Evolutionary conservation across 805 yeast genomes (phyloP).

Genomic region (Teunomyces panamensis): DNA sequence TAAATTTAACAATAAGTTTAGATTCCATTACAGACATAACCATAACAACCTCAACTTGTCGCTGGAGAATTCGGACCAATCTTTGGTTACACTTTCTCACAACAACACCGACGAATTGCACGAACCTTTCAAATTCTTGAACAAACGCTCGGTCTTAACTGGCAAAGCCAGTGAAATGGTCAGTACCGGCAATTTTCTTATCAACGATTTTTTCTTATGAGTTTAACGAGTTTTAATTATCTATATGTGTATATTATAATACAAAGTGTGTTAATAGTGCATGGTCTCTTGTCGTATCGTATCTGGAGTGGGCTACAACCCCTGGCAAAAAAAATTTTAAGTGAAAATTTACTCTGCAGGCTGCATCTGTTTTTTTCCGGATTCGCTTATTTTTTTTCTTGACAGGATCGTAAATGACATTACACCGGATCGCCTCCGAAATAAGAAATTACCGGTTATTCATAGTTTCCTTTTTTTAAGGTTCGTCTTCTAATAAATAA

Average conservation of each 20-base stretch:
- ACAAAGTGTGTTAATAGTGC: not conserved
- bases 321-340: not conserved
- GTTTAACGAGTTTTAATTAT: not conserved
- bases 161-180: conserved; percentile 46
- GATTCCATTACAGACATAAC: conserved; percentile 36
- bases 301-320: not conserved
- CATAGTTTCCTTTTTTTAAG: too few relatives aligned
- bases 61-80: not conserved
- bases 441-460: too few relatives aligned
- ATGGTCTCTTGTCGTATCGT: not conserved
- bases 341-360: conserved; percentile 1
- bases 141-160: conserved; percentile 32
- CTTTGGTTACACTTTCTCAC: conserved; percentile 3
- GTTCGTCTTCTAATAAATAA: not conserved
- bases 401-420: conserved; percentile 1
- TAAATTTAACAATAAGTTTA: conserved; percentile 23
- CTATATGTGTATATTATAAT: not conserved
- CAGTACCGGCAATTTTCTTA: conserved; percentile 38
- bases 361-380: not conserved
- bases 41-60: conserved; percentile 34
- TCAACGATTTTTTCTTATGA: conserved; percentile 43
- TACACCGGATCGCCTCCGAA: not conserved
- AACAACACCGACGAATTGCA: conserved; percentile 15
- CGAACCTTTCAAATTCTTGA: conserved; percentile 33
- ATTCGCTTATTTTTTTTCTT: conserved; percentile 1